Base-by-base conservation (phyloP, 2,329 filamentous ascomycete species). In the Pleochaeta shiraiana region DNA sequence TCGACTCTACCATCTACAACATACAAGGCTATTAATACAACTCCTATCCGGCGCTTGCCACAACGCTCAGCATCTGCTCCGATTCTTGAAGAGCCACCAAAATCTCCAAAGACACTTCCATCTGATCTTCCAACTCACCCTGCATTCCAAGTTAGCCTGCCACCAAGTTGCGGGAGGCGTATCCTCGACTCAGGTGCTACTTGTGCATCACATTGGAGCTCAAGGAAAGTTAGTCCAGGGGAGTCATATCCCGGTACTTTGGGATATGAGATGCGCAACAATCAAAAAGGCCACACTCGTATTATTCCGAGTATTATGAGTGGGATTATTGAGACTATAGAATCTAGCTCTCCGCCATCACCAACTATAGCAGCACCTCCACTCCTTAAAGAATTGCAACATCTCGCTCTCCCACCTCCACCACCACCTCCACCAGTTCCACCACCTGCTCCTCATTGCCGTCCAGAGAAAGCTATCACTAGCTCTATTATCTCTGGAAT, bases 21-120 rank as follows among this genome's bases (percentile, higher is more conserved):
- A 3, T 73, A 73, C 53, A 67, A 72, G 53, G 69, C 69, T 24
- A 50, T 21, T 50, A 50, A 7, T 50, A 50, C 45, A 9, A 60
- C 30, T 19, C 55, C 55, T 33, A 66, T 82, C 79, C 24, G 83
- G 79, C 1, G 70, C 72, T 63, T 78, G 74, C 57, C 74, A 64
- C 77, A 79, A 28, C 77, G 83, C 64, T 84, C 81, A 72, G 82
- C 84, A 78, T 86, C 83, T 14, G 83, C 83, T 1, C 79, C 79
- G 4, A 77, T 77, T 50, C 78, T 78, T 0, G 77, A 79, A 66
- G 77, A 80, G 66, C 28, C 28, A 34, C 74, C 77, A 39, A 67
- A 66, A 6, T 72, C 66, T 64, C 74, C 64, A 66, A 71, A 66
- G 57, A 67, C 70, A 31, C 70, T 73, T 33, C 70, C 71, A 45